These are phyloP conservation scores for Calonectria crousiana DNA, from an alignment of 2,329 filamentous ascomycete genomes.

Conservation along the genomic window DNA sequence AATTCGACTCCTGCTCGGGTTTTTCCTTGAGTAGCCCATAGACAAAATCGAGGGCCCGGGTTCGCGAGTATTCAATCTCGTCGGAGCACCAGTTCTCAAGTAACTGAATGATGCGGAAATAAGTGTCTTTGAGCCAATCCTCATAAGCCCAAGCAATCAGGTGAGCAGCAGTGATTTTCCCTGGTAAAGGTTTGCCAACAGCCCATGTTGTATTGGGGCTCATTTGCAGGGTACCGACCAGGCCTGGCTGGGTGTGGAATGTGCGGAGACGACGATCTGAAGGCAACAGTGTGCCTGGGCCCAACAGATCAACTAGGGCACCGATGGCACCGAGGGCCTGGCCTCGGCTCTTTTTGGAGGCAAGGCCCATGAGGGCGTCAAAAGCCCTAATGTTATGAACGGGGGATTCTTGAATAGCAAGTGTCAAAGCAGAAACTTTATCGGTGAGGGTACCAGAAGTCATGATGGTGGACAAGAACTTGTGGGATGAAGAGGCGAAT, in stretches of 20 bases:
- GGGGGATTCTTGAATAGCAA: slow-evolving; percentile 96
- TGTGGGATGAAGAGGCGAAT: slow-evolving; percentile 87
- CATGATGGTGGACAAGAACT: slow-evolving; percentile 98
- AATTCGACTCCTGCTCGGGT: slow-evolving; percentile 95
- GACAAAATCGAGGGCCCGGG: slow-evolving; percentile 88
- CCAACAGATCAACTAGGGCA: slow-evolving; percentile 93
- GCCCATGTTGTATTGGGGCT: slow-evolving; percentile 72
- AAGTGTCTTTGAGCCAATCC: slow-evolving; percentile 93
- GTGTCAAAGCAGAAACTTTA: slow-evolving; percentile 93
- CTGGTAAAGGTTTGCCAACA: slow-evolving; percentile 77
- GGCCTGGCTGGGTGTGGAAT: slow-evolving; percentile 83
- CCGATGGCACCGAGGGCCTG: slow-evolving; percentile 94
- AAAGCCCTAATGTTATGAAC: slow-evolving; percentile 92
- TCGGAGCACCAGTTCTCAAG: slow-evolving; percentile 95
- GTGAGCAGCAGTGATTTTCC: slow-evolving; percentile 79
- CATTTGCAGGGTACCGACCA: slow-evolving; percentile 78
- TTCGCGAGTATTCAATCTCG: slow-evolving; percentile 93
- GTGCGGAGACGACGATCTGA: slow-evolving; percentile 82
- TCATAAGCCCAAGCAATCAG: slow-evolving; percentile 92
- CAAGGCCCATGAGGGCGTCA: slow-evolving; percentile 83
- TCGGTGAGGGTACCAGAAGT: slow-evolving; percentile 95
- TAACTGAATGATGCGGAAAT: slow-evolving; percentile 92
- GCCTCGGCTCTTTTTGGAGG: slow-evolving; percentile 93
- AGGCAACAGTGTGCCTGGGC: slow-evolving; percentile 87
- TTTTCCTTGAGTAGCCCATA: slow-evolving; percentile 94